Percentiles rank a stretch among this genome's conserved stretches.
phyloP scores from a whole-genome alignment of 1,284 basidiomycete genomes.

The Coriolopsis trogii region DNA sequence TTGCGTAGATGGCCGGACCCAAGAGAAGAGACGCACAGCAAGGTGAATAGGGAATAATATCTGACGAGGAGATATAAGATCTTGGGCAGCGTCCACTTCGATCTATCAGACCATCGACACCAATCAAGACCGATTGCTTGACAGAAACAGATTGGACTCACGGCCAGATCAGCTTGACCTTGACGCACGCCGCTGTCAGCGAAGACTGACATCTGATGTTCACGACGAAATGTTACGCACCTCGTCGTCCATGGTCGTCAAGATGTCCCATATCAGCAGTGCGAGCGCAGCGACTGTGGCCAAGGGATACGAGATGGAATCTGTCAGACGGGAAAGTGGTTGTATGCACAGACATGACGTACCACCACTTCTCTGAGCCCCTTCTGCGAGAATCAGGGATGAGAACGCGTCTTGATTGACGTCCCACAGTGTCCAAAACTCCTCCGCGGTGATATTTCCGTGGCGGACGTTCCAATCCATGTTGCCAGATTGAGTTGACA shows the following conservation, averaged over 20 bases:
- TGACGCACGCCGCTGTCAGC: background rate
- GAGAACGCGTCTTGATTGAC: constrained; percentile 9
- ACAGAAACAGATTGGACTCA: constrained; percentile 11
- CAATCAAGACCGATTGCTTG: background rate
- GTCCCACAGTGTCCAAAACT: constrained; percentile 6
- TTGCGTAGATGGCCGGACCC: background rate
- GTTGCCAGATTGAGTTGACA: background rate
- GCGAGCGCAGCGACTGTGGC: constrained; percentile 42
- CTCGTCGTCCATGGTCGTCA: constrained; percentile 45
- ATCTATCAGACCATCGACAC: constrained; percentile 17
- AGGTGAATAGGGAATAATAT: constrained; percentile 30
- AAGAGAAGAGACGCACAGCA: constrained; percentile 27
- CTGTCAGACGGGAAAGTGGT: background rate
- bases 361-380: constrained; percentile 20
- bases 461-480: constrained; percentile 8
- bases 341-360: background rate
- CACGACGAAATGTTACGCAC: constrained; percentile 22
- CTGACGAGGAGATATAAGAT: constrained; percentile 31
- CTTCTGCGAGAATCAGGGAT: constrained; percentile 13
- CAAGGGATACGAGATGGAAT: background rate
- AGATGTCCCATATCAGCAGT: constrained; percentile 44
- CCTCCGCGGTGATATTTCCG: constrained; percentile 1
- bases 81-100: constrained; percentile 30
- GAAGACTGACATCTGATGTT: constrained; percentile 1
- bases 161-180: constrained; percentile 27